Evolutionary conservation across 805 yeast species (phyloP), one percentile per base, ranked within the genome.

Genomic region (Yarrowia deformans): DNA sequence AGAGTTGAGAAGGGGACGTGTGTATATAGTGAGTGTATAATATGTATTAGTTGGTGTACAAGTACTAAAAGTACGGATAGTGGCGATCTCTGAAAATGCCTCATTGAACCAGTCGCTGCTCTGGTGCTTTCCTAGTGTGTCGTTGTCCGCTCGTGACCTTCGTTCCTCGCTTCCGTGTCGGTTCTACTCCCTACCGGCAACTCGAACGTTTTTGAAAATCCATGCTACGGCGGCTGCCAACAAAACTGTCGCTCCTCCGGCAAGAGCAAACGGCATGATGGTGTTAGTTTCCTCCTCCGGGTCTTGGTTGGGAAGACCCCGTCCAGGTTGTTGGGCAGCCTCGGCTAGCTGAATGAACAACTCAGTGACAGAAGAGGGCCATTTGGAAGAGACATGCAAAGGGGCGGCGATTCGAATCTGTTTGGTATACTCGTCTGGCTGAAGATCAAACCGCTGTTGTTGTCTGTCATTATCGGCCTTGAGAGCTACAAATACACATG

Each of bases 391-490:
- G 1, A 94, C 90, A 75, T 95, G 98, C 71, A 95, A 79, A 0
- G 99, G 99, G 4, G 95, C 90, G 12, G 88, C 87, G 16, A 95
- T 76, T 8, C 81, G 77, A 7, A 93, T 77, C 6, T 84, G 82
- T 37, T 91, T 81, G 0, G 97, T 88, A 75, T 88, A 93, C 35
- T 87, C 88, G 73, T 95, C 98, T 0, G 99, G 99, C 75, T 91
- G 97, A 7, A 84, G 80, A 69, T 86, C 90, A 46, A 89, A 87
- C 45, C 99, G 79, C 75, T 95, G 99, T 75, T 94, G 98, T 76
- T 93, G 98, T 73, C 96, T 88, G 77, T 95, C 99, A 45, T 92
- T 81, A 78, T 95, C 99, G 0, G 99, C 98, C 75, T 95, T 95
- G 43, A 93, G 80, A 0, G 97, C 99, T 0, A 93, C 98, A 75